Percentiles rank a stretch among this genome's conserved stretches.
These are phyloP conservation scores for Begonia masoniana DNA, from an alignment of 306 rosid genomes.

Conservation along the genomic window DNA sequence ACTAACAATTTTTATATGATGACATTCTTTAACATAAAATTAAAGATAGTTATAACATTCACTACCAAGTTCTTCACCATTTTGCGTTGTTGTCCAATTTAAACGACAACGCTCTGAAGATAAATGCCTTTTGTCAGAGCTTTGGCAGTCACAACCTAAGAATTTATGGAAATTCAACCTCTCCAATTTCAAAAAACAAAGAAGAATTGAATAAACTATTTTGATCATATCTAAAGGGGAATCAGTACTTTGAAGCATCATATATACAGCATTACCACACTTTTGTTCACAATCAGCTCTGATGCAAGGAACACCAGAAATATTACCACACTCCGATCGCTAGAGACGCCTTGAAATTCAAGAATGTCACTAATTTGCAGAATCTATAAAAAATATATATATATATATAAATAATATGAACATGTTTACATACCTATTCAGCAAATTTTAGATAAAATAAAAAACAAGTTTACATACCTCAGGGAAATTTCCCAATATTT, in stretches of 20 bases:
- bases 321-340: slow-evolving; percentile 71
- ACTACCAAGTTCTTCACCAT: slow-evolving; percentile 17
- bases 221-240: neutral
- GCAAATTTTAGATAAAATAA: no score
- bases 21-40: no score
- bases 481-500: slow-evolving; percentile 77
- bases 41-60: slow-evolving; percentile 31
- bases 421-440: no score
- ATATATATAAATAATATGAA: neutral
- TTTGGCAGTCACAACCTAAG: slow-evolving; percentile 48
- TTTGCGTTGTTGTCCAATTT: slow-evolving; percentile 25
- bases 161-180: slow-evolving; percentile 78
- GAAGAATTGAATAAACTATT: neutral
- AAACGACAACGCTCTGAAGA: slow-evolving; percentile 25
- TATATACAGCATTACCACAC: slow-evolving; percentile 44
- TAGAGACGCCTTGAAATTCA: slow-evolving; percentile 58
- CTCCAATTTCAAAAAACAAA: slow-evolving; percentile 30
- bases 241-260: neutral
- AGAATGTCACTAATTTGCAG: slow-evolving; percentile 87
- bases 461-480: slow-evolving; percentile 31
- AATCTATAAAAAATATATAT: slow-evolving; percentile 33
- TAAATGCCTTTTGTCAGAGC: slow-evolving; percentile 27
- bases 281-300: slow-evolving; percentile 68
- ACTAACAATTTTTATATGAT: no score
- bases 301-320: slow-evolving; percentile 84